Evolutionary conservation across 2,329 filamentous ascomycete species (phyloP).

Genomic region (Trichoderma lentiforme): DNA sequence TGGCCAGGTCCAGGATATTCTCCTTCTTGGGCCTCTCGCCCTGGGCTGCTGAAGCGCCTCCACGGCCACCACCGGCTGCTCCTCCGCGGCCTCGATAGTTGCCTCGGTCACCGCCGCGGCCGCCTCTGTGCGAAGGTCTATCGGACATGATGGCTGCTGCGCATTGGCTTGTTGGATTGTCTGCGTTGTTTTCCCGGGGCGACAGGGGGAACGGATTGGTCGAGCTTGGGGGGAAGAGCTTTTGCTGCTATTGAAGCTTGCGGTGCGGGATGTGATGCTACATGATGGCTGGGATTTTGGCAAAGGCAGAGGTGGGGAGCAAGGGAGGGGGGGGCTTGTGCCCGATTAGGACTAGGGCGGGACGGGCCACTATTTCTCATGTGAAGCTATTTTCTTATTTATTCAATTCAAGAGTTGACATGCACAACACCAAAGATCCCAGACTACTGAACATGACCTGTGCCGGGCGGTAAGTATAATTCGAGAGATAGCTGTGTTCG

Average conservation of each 20-base stretch:
- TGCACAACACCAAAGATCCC: neutral
- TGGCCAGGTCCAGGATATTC: conserved; percentile 90
- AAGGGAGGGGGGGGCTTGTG: neutral
- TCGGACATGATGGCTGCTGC: conserved; percentile 45
- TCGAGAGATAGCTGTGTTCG: too few relatives aligned
- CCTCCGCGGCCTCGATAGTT: conserved; percentile 42
- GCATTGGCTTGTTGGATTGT: conserved; percentile 17
- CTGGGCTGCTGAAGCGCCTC: conserved; percentile 43
- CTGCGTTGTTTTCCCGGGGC: neutral
- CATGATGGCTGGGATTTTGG: neutral
- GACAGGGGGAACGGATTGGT: neutral
- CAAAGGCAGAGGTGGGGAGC: neutral
- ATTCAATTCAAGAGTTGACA: neutral
- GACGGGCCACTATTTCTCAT: neutral
- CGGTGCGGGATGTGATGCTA: neutral
- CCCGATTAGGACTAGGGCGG: neutral
- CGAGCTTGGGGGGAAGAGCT: neutral
- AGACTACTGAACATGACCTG: too few relatives aligned
- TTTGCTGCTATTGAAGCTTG: neutral
- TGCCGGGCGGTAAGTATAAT: too few relatives aligned
- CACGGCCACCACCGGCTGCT: conserved; percentile 47
- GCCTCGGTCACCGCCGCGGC: conserved; percentile 43
- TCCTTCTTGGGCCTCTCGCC: conserved; percentile 91
- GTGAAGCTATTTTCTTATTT: neutral
- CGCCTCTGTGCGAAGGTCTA: conserved; percentile 46